Evolutionary conservation across 2,329 filamentous ascomycete genomes (phyloP), one percentile per base, ranked within the genome.

Genomic region (Fusarium sublunatum): DNA sequence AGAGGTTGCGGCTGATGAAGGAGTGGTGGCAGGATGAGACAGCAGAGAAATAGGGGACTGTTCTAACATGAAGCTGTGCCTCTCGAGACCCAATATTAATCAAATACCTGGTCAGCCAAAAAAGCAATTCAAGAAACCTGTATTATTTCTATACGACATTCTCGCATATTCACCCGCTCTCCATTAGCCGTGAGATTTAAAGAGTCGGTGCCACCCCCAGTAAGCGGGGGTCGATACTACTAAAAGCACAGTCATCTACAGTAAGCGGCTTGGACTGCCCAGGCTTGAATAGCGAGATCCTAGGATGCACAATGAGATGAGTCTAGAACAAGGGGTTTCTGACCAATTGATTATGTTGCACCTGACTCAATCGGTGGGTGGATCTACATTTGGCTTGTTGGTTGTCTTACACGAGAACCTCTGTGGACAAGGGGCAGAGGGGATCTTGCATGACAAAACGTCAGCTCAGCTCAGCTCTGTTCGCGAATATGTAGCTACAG

Each of bases 21-120:
- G 75, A 78, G 57, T 88, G 86, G 86, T 89, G 84, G 84, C 70
- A 69, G 44, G 81, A 85, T 19, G 87, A 89, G 76, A 75, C 73
- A 11, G 57, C 32, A 12, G 47, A 48, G 54, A 53, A 39, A 25
- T 45, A 40, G 24, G 46, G 39, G 38, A 35, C 26, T 54, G 34
- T 45, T 19, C n/a, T 3, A 44, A 9, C 7, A 6, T 34, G 13
- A 6, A 7, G 28, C 28, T 32, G 11, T n/a, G n/a, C 28, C 15
- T n/a, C 8, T 41, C 19, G n/a, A 49, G 13, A 11, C 13, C 31
- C 24, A 31, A 15, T 19, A 52, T 57, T 8, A 53, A 50, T 44
- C 13, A 29, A 34, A 43, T 13, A 35, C 35, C 32, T 26, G 19
- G 12, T 26, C 34, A 49, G 28, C 19, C 19, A 24, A 31, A 38